Percentiles rank a stretch among this genome's conserved stretches.
Evolutionary conservation across 257 asterid species (phyloP).

Genomic region (Jacaranda mimosifolia): DNA sequence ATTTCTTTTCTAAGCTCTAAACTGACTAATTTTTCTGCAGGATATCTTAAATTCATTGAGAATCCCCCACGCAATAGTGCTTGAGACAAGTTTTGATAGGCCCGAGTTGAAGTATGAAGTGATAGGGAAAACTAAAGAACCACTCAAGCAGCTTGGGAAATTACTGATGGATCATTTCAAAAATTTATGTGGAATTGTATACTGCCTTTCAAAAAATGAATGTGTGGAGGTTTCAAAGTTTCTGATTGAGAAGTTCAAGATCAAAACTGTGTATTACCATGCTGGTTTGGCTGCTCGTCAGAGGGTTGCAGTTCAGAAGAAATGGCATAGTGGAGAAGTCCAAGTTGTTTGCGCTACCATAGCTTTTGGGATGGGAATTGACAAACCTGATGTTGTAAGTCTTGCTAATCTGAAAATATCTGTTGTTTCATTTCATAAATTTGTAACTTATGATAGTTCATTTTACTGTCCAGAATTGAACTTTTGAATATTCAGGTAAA

Average conservation of each 20-base stretch:
- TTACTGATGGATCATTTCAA: constrained; percentile 71
- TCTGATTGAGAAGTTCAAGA: constrained; percentile 80
- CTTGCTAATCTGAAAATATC: constrained; percentile 23
- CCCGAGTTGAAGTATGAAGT: constrained; percentile 94
- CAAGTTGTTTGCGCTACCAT: constrained; percentile 95
- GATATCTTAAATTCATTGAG: constrained; percentile 77
- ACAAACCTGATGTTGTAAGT: constrained; percentile 99
- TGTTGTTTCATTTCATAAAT: not conserved
- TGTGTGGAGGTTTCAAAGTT: constrained; percentile 83
- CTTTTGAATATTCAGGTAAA: not conserved
- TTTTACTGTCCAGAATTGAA: not conserved
- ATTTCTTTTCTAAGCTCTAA: constrained; percentile 34
- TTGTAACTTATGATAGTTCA: not conserved
- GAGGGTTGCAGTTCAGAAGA: constrained; percentile 85
- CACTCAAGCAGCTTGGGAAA: constrained; percentile 89
- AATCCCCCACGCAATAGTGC: constrained; percentile 86
- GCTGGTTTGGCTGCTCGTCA: constrained; percentile 95
- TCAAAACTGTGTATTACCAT: constrained; percentile 83
- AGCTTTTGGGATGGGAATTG: constrained; percentile 99
- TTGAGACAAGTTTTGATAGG: constrained; percentile 91
- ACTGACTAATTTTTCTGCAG: constrained; percentile 50
- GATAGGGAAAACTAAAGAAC: constrained; percentile 79
- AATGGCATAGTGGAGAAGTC: constrained; percentile 90
- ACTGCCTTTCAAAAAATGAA: constrained; percentile 96
- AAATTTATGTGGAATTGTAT: constrained; percentile 82